Percentiles rank a stretch among this genome's conserved stretches.
These are phyloP conservation scores for Saccharomycopsis hybrid DNA, from an alignment of 1,139 yeast species.

Conservation along the genomic window DNA sequence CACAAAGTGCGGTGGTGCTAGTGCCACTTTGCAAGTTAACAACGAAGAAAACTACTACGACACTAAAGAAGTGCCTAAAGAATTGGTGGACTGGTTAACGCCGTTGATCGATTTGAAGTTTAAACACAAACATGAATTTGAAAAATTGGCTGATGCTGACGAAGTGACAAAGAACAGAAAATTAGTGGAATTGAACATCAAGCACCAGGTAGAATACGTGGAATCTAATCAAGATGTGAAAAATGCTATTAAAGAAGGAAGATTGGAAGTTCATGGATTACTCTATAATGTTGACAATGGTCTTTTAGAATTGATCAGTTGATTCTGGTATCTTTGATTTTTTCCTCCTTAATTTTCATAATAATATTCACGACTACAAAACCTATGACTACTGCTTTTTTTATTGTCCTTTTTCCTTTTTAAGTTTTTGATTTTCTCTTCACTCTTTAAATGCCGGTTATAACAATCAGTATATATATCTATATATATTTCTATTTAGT, in stretches of 20 bases:
- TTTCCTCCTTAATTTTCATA: too few relatives aligned
- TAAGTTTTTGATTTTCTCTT: too few relatives aligned
- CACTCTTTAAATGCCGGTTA: too few relatives aligned
- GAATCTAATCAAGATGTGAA: constrained; percentile 71
- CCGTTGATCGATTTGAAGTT: constrained; percentile 69
- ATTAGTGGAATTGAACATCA: constrained; percentile 75
- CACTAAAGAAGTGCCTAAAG: constrained; percentile 26
- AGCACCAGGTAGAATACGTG: constrained; percentile 48
- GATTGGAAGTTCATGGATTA: constrained; percentile 82
- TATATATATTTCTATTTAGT: too few relatives aligned
- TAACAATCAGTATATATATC: too few relatives aligned
- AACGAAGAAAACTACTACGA: constrained; percentile 41
- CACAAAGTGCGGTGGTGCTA: constrained; percentile 94
- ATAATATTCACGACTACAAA: too few relatives aligned
- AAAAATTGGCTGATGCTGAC: constrained; percentile 26
- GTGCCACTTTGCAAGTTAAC: constrained; percentile 72
- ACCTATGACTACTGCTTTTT: too few relatives aligned
- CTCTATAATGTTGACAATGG: constrained; percentile 85
- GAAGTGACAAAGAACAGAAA: constrained; percentile 50
- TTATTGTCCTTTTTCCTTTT: too few relatives aligned
- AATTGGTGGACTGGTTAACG: constrained; percentile 70
- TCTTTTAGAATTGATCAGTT: constrained; percentile 33
- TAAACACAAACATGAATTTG: constrained; percentile 37
- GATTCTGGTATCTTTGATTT: not conserved
- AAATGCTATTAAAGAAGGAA: constrained; percentile 61